Conservation (phyloP, 73 alveolate genomes). For the Uronychia binucleata region DNA sequence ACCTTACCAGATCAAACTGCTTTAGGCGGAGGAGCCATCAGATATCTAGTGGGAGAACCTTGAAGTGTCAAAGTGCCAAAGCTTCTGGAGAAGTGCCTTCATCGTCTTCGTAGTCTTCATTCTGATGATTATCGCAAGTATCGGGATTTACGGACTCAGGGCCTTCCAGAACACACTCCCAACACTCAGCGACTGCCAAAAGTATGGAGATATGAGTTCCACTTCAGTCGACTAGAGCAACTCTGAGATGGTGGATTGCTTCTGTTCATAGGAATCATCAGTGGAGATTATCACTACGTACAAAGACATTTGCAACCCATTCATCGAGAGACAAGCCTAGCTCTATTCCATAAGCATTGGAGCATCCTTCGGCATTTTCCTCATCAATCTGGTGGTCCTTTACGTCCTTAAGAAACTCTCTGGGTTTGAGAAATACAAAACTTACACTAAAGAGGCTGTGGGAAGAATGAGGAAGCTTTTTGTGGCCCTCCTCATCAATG, state of each 20-base stretch:
- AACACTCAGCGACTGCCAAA: not conserved
- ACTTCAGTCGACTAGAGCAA: not conserved
- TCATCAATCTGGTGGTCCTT: constrained; percentile 5
- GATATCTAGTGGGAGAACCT: constrained; percentile 33
- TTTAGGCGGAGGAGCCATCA: constrained; percentile 24
- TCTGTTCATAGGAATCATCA: constrained; percentile 5
- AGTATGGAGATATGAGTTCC: not conserved
- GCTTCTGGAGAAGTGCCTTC: not conserved
- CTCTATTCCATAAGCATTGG: not conserved
- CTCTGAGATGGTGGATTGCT: constrained; percentile 10
- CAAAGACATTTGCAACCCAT: not conserved
- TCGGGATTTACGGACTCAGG: not conserved
- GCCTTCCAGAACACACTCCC: not conserved
- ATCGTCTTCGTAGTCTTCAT: not conserved
- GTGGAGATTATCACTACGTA: not conserved
- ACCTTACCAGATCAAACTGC: not conserved
- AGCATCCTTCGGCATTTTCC: constrained; percentile 5
- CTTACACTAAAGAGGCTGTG: not conserved
- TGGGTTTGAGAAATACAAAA: constrained; percentile 10
- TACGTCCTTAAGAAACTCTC: not conserved
- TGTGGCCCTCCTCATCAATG: constrained; percentile 15
- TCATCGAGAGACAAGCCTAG: not conserved
- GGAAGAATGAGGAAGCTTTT: constrained; percentile 25
- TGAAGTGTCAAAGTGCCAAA: not conserved
- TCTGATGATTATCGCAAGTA: not conserved